A percentile compares a stretch with the other conserved stretches of the same genome.
These are phyloP conservation scores for Dryadomyces quercus-mongolicae DNA, from an alignment of 2,329 filamentous ascomycete genomes.

Conservation along the genomic window DNA sequence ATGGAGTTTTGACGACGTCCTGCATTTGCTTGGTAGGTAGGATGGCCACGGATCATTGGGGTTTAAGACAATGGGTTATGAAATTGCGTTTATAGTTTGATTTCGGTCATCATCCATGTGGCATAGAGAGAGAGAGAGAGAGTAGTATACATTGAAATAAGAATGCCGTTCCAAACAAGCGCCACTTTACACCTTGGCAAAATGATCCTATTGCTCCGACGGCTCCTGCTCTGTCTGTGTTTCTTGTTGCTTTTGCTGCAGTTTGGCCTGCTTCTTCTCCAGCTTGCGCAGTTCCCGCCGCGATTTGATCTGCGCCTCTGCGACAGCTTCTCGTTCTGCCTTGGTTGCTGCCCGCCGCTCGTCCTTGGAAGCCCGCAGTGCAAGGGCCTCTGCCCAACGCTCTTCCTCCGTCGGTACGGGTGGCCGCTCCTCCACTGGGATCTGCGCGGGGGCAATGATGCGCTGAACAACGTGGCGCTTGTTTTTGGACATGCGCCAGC, in stretches of 20 bases:
- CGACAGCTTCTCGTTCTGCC: slow-evolving; percentile 12
- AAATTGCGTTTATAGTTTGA: neutral
- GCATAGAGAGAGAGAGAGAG: neutral
- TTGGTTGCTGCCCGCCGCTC: slow-evolving; percentile 31
- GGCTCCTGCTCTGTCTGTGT: neutral
- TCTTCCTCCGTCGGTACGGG: slow-evolving; percentile 54
- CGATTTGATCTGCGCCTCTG: slow-evolving; percentile 1
- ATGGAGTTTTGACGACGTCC: neutral
- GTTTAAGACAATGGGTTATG: neutral
- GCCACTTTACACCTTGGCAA: neutral
- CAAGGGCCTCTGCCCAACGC: slow-evolving; percentile 39
- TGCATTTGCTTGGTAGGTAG: neutral
- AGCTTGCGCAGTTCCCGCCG: slow-evolving; percentile 6
- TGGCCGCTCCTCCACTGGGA: slow-evolving; percentile 50
- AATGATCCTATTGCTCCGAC: neutral
- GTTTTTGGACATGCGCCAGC: slow-evolving; percentile 50
- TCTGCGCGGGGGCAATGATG: slow-evolving; percentile 59
- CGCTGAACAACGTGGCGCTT: slow-evolving; percentile 65
- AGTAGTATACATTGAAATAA: neutral
- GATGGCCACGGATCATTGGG: neutral
- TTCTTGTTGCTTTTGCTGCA: neutral
- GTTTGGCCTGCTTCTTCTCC: neutral
- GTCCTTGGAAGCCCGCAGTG: slow-evolving; percentile 44
- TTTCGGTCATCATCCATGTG: neutral
- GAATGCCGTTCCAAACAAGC: neutral